Conservation (phyloP, 768 basidiomycete genomes). For the Tricholoma furcatifolium region DNA sequence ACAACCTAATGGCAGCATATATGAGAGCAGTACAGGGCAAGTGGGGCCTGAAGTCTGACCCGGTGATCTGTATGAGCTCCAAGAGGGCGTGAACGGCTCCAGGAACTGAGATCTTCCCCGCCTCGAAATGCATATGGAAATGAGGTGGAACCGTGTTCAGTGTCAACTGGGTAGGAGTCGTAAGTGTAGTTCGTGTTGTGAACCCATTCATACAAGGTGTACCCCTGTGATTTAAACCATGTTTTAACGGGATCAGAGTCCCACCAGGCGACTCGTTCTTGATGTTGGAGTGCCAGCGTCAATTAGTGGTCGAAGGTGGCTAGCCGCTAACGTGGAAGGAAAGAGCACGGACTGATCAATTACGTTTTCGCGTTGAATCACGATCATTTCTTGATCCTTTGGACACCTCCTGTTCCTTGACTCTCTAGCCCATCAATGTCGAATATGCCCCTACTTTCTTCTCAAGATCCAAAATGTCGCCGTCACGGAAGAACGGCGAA, state of each 20-base stretch:
- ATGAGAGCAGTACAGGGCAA: not conserved
- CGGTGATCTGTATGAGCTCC: not conserved
- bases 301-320: no score
- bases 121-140: not conserved
- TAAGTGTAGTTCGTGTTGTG: not conserved
- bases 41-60: not conserved
- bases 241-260: not conserved
- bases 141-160: not conserved
- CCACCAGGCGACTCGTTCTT: not conserved
- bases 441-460: no score
- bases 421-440: no score
- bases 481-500: no score
- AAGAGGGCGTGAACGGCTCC: not conserved
- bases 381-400: no score
- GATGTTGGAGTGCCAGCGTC: no score
- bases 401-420: no score
- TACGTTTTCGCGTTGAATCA: no score
- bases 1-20: not conserved
- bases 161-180: not conserved
- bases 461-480: no score
- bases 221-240: conserved; percentile 1
- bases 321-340: no score
- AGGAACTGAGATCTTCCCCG: not conserved
- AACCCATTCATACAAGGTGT: not conserved
- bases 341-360: no score